Base-by-base conservation (phyloP, 768 basidiomycete genomes). In the Ramaria sp. region DNA sequence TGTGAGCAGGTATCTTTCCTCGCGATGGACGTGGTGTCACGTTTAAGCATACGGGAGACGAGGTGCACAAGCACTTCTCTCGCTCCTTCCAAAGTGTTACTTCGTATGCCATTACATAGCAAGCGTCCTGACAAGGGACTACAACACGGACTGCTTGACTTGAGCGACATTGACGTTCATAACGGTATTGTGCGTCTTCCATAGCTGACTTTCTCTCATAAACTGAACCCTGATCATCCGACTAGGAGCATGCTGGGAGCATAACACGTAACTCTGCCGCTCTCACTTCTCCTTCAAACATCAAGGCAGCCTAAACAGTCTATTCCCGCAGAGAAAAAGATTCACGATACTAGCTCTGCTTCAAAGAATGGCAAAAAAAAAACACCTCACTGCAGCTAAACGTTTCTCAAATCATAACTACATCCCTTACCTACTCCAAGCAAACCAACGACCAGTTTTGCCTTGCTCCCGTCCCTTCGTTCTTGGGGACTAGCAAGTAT, bases 401-500 rank as follows among this genome's bases (percentile, higher is more conserved):
- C 62, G 65, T 89, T 3, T 77, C 84, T 1, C 75, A 72, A 24
- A 75, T 78, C 59, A 72, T 77, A 9, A 70, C 81, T 6, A 79
- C 81, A 60, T 82, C 87, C 11, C 80, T 88, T 24, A 75, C 73
- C 0, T 80, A 87, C 37, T 71, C 80, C 15, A 70, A 72, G 31
- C 70, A 64, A 0, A 67, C 62, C 3, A 90, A 91, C 66, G 73
- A 75, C 0, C 75, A 81, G 20, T 89, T 78, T 62, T 74, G 76
- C 1, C 73, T 81, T 5, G 67, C 61, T 47, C 62, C 68, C n/a
- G 59, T 68, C 50, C 87, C 88, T 61, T 80, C 77, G 66, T 67
- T 80, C 33, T 86, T 89, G 65, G 81, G 80, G 4, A 79, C 78
- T 61, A 70, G 79, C 37, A 87, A 88, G 85, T 88, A 62, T 52